Evolutionary conservation across 2,329 filamentous ascomycete genomes (phyloP).

Genomic region (Pseudogymnoascus sp.): DNA sequence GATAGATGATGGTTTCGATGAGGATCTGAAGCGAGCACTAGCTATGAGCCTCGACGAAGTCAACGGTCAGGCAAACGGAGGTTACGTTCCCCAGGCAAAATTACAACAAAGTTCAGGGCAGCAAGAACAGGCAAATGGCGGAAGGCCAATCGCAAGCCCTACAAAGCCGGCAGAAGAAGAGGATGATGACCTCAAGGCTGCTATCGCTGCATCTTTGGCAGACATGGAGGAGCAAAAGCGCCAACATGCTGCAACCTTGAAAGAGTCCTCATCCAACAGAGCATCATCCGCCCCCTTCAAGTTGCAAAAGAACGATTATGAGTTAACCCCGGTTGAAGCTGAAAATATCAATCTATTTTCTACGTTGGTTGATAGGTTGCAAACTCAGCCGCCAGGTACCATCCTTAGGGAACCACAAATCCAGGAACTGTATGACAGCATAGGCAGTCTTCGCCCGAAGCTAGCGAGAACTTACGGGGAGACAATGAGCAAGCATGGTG

Average conservation of each 20-base stretch:
- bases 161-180: constrained; percentile 66
- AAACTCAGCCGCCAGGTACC: constrained; percentile 91
- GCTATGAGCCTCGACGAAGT: constrained; percentile 97
- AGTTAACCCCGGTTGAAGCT: constrained; percentile 85
- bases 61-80: constrained; percentile 55
- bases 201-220: constrained; percentile 86
- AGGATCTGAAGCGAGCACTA: constrained; percentile 85
- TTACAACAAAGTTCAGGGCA: constrained; percentile 33
- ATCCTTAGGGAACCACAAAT: constrained; percentile 97
- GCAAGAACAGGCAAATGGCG: constrained; percentile 21
- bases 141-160: constrained; percentile 32
- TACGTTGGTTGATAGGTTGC: constrained; percentile 85
- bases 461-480: constrained; percentile 93
- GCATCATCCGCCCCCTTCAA: constrained; percentile 47
- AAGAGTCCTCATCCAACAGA: constrained; percentile 52
- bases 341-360: constrained; percentile 97
- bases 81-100: constrained; percentile 63
- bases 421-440: constrained; percentile 95
- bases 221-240: constrained; percentile 99
- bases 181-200: constrained; percentile 86
- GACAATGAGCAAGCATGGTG: constrained; percentile 98
- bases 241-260: constrained; percentile 75
- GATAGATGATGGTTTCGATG: constrained; percentile 86
- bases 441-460: constrained; percentile 87
- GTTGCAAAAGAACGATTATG: constrained; percentile 84